Evolutionary conservation across 208 protist genomes (phyloP).

Genomic region (Trypanosomatidae sp.): DNA sequence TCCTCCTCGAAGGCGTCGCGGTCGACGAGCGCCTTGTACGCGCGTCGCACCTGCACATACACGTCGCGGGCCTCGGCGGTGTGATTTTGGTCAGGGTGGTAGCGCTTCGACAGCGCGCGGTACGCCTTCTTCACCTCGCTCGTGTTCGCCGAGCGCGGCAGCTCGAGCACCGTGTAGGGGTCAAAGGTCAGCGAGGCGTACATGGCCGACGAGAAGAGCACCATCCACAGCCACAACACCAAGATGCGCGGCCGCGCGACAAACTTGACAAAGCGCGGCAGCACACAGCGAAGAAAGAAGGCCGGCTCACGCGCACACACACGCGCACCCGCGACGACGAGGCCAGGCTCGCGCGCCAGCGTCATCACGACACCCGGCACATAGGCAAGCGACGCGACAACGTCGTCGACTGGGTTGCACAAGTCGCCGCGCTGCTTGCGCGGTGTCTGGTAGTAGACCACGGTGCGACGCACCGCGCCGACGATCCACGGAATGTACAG

Average conservation of each 20-base stretch:
- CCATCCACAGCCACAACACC: slow-evolving; percentile 57
- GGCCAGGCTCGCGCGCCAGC: slow-evolving; percentile 23
- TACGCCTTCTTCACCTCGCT: slow-evolving; percentile 82
- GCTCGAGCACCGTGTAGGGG: slow-evolving; percentile 64
- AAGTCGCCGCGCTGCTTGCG: slow-evolving; percentile 26
- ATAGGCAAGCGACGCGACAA: slow-evolving; percentile 48
- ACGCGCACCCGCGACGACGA: slow-evolving; percentile 42
- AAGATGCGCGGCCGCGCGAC: slow-evolving; percentile 73
- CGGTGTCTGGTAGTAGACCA: slow-evolving; percentile 46
- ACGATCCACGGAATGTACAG: slow-evolving; percentile 85
- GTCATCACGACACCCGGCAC: slow-evolving; percentile 28
- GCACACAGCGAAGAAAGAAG: slow-evolving; percentile 70
- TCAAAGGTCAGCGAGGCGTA: slow-evolving; percentile 83
- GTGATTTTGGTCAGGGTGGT: slow-evolving; percentile 88
- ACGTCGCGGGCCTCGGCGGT: slow-evolving; percentile 76
- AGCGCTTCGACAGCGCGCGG: slow-evolving; percentile 59
- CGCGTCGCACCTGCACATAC: slow-evolving; percentile 79
- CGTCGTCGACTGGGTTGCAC: slow-evolving; percentile 41
- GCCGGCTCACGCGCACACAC: slow-evolving; percentile 55
- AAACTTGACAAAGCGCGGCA: slow-evolving; percentile 81
- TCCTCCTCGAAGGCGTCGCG: slow-evolving; percentile 86
- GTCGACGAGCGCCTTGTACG: slow-evolving; percentile 89
- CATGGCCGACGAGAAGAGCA: slow-evolving; percentile 82
- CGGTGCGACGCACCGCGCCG: slow-evolving; percentile 18
- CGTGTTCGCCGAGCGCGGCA: slow-evolving; percentile 35